A percentile compares a stretch with the other conserved stretches of the same genome.
phyloP scores from a whole-genome alignment of 306 rosid species.

The Rosa chinensis region DNA sequence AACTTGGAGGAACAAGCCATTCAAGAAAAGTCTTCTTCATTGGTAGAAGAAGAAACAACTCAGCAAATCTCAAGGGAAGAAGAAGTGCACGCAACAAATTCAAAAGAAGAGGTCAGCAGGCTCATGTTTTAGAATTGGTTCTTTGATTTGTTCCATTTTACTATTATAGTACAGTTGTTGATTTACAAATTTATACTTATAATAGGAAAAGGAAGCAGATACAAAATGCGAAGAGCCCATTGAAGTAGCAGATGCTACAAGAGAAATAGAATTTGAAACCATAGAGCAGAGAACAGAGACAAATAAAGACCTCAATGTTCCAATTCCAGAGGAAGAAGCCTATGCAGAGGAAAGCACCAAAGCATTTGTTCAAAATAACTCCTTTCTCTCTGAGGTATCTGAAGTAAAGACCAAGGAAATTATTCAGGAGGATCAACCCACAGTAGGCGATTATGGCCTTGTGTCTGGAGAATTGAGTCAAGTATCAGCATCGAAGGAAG shows the following conservation, averaged over 20 bases:
- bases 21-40: constrained; percentile 12
- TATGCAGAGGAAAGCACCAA: constrained; percentile 15
- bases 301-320: constrained; percentile 10
- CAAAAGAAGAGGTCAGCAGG: constrained; percentile 27
- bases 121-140: neutral
- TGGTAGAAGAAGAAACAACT: constrained; percentile 8
- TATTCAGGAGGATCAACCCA: neutral
- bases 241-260: constrained; percentile 15
- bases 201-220: constrained; percentile 26
- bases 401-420: constrained; percentile 13
- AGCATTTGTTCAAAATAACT: constrained; percentile 1
- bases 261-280: constrained; percentile 9
- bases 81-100: neutral
- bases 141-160: neutral
- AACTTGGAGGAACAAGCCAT: constrained; percentile 15
- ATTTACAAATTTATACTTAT: neutral
- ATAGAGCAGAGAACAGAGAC: constrained; percentile 20
- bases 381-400: constrained; percentile 6
- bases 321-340: constrained; percentile 10
- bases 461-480: constrained; percentile 1
- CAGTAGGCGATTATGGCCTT: neutral
- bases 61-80: constrained; percentile 25
- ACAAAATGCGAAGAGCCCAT: constrained; percentile 23
- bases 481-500: constrained; percentile 19
- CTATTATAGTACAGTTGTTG: neutral